A percentile compares a stretch with the other conserved stretches of the same genome.
Conservation (phyloP, 306 rosid genomes). For the Myrica gale region DNA sequence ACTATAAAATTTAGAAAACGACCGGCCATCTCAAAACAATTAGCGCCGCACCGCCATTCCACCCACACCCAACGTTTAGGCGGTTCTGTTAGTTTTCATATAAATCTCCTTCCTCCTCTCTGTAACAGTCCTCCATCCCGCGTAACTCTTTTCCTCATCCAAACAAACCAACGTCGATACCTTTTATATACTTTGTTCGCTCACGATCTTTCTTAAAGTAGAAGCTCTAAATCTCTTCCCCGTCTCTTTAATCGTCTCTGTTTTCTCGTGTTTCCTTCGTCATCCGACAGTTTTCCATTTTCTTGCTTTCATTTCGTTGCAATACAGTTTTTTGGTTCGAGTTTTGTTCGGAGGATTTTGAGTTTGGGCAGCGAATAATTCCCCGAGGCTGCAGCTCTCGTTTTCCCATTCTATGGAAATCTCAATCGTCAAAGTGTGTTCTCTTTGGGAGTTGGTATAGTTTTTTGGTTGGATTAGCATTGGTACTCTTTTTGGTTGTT, state of each 20-base stretch:
- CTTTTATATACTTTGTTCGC: no score
- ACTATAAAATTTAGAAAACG: no score
- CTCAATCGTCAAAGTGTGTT: not conserved
- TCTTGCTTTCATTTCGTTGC: not conserved
- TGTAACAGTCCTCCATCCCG: slow-evolving; percentile 21
- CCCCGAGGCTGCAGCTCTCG: not conserved
- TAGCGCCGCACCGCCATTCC: no score
- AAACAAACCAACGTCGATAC: not conserved
- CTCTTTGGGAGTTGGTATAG: not conserved
- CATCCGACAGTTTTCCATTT: no score
- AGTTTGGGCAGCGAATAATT: no score
- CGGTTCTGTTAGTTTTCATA: slow-evolving; percentile 33
- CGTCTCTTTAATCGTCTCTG: not conserved
- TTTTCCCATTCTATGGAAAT: not conserved
- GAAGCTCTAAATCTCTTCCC: no score
- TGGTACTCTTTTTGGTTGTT: not conserved
- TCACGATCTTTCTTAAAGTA: no score
- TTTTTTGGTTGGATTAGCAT: no score
- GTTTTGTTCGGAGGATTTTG: not conserved
- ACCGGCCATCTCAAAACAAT: no score
- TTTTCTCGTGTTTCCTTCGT: no score
- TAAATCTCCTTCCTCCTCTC: not conserved
- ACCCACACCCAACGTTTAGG: not conserved
- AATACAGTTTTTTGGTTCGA: not conserved
- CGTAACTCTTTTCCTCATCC: not conserved